Evolutionary conservation across 805 yeast genomes (phyloP).

Genomic region (Yarrowia sp.): DNA sequence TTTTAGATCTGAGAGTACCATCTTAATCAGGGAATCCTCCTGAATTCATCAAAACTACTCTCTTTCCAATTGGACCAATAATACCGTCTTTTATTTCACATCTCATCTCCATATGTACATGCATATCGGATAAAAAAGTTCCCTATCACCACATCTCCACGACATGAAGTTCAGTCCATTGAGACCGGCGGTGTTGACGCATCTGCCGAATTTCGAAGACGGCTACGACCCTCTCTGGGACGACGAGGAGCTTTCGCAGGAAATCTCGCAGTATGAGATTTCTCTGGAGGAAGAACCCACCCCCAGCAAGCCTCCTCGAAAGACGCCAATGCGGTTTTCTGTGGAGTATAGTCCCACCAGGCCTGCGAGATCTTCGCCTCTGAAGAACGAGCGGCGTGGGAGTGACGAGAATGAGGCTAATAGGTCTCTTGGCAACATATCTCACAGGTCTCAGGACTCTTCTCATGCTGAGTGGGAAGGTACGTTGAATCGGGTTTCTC

Average conservation of each 20-base stretch:
- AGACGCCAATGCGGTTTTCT: neutral
- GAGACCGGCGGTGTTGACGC: conserved; percentile 14
- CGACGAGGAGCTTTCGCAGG: conserved; percentile 24
- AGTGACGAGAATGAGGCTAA: neutral
- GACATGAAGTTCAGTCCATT: conserved; percentile 25
- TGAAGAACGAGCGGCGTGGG: neutral
- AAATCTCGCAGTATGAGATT: conserved; percentile 29
- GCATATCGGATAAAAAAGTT: too few species aligned
- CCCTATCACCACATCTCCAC: neutral
- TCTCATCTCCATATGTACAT: too few species aligned
- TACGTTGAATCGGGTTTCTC: conserved; percentile 5
- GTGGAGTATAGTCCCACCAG: neutral
- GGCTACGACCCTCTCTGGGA: conserved; percentile 43
- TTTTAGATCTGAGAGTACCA: too few species aligned
- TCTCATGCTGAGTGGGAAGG: conserved; percentile 25
- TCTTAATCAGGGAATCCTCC: too few species aligned
- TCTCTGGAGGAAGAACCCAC: conserved; percentile 2
- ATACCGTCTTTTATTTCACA: too few species aligned
- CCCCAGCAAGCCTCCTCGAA: conserved; percentile 22
- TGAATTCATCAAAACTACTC: neutral
- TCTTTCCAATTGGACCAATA: neutral
- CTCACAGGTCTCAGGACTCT: neutral
- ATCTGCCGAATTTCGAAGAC: conserved; percentile 22
- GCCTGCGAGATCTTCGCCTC: neutral
- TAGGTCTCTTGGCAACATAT: neutral